Evolutionary conservation across 169 alveolate genomes (phyloP).

Genomic region (Eimeria acervulina): DNA sequence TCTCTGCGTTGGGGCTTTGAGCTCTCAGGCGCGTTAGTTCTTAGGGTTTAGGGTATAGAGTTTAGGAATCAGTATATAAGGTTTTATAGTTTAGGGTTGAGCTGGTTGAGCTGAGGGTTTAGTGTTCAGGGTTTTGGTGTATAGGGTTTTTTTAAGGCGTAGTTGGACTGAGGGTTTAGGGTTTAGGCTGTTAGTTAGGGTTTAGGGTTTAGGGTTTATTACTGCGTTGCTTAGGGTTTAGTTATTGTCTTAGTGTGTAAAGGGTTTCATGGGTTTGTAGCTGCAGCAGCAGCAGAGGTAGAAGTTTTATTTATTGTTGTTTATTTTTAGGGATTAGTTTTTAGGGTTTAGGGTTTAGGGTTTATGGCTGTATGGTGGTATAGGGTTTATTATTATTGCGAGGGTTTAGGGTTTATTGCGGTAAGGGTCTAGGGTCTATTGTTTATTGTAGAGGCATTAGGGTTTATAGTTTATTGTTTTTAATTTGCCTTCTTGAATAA

Average conservation of each 20-base stretch:
- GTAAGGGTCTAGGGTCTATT: background rate
- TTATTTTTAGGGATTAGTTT: background rate
- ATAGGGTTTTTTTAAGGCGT: no score
- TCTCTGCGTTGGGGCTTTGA: no score
- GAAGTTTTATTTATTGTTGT: no score
- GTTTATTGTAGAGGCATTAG: background rate
- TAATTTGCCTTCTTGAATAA: no score
- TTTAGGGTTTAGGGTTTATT: background rate
- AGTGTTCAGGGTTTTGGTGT: background rate
- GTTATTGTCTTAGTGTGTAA: no score
- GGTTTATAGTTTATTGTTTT: background rate
- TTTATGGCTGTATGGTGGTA: background rate
- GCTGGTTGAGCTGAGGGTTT: background rate
- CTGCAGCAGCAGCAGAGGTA: no score
- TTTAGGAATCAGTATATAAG: no score
- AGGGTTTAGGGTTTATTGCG: background rate
- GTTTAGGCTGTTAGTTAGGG: background rate
- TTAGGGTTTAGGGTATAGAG: no score
- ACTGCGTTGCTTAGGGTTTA: no score
- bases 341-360: background rate
- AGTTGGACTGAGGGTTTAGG: no score
- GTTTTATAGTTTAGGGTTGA: background rate
- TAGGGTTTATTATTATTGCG: background rate
- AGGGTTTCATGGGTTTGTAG: no score
- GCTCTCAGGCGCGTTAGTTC: background rate